Base-by-base conservation (phyloP, 208 protist species). In the Trypanosoma avium region DNA sequence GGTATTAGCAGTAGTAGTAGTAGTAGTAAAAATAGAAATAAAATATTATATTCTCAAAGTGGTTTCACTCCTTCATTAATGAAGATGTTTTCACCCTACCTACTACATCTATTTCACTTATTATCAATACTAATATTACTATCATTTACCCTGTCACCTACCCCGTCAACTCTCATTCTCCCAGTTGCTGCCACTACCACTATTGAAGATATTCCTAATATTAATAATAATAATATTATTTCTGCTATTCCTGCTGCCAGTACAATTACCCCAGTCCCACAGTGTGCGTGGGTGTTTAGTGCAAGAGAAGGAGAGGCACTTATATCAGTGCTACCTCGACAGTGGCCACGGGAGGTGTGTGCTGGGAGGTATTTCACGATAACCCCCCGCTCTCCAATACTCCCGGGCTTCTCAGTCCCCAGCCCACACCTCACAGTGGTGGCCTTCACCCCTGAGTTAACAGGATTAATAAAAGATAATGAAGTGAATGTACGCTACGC, bases 251-350 rank as follows among this genome's bases (percentile, higher is more conserved):
- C 46, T 19, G 56, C 38, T 22, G n/a, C 49, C 2, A 24, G n/a
- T 19, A 43, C 58, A 47, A 35, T 33, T 33, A 58, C 40, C 22
- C 45, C 46, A 43, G 29, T 40, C 2, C 33, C 48, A 17, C 61
- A 49, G 52, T 82, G 73, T 58, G 59, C 47, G 48, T 86, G 77
- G 65, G 54, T 79, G 29, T 84, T 82, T 59, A 42, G 12, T 13
- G 61, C 55, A 7, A 57, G 9, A 0, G 80, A 86, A 61, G 80
- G 82, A 0, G 64, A 63, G 22, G 48, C 48, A n/a, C 0, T 17
- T 4, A 52, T 46, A 3, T 52, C 9, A 59, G 53, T 62, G 32
- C 48, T 70, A 49, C 8, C 24, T 27, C 33, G 48, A 35, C 19
- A 49, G 43, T 54, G 32, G 49, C 8, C 26, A 35, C 32, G n/a